A percentile compares a stretch with the other conserved stretches of the same genome.
Conservation (phyloP, 495 filamentous ascomycete genomes). For the Penicillium verhagenii region DNA sequence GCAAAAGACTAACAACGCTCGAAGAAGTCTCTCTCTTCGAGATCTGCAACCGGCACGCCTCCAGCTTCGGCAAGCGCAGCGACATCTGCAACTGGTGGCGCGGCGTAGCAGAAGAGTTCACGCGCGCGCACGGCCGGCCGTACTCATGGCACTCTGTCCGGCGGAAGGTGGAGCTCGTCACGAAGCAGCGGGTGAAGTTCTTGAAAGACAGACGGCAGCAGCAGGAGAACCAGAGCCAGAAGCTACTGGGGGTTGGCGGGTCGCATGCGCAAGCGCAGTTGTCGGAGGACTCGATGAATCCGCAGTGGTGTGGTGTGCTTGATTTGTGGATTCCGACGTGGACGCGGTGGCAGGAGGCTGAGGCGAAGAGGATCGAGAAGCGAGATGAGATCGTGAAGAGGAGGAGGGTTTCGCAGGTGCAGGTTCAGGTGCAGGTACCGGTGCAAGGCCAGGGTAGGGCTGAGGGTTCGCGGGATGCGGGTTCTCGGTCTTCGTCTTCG, state of each 20-base stretch:
- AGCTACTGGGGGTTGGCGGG: no score
- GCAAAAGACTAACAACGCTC: conserved; percentile 43
- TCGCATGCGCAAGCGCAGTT: conserved; percentile 4
- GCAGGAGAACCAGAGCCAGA: no score
- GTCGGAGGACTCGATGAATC: conserved; percentile 36
- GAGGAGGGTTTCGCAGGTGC: neutral
- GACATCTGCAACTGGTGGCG: conserved; percentile 51
- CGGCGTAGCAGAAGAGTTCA: conserved; percentile 41
- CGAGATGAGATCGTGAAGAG: conserved; percentile 39
- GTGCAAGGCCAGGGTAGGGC: no score
- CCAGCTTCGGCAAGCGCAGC: conserved; percentile 43
- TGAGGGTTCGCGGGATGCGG: no score
- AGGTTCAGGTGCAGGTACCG: neutral
- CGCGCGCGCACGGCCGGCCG: conserved; percentile 36
- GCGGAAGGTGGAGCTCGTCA: conserved; percentile 45
- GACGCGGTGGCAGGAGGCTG: conserved; percentile 41
- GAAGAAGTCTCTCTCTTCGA: conserved; percentile 46
- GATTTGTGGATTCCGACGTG: conserved; percentile 48
- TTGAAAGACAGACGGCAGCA: conserved; percentile 26
- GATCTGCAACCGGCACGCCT: conserved; percentile 42
- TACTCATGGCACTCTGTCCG: conserved; percentile 51
- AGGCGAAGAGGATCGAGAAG: conserved; percentile 41
- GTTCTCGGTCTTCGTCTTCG: no score
- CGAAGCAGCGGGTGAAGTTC: conserved; percentile 45
- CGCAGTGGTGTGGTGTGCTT: conserved; percentile 39